Evolutionary conservation across 140 eudicot genomes (phyloP).

Genomic region (Flaveria floridana): DNA sequence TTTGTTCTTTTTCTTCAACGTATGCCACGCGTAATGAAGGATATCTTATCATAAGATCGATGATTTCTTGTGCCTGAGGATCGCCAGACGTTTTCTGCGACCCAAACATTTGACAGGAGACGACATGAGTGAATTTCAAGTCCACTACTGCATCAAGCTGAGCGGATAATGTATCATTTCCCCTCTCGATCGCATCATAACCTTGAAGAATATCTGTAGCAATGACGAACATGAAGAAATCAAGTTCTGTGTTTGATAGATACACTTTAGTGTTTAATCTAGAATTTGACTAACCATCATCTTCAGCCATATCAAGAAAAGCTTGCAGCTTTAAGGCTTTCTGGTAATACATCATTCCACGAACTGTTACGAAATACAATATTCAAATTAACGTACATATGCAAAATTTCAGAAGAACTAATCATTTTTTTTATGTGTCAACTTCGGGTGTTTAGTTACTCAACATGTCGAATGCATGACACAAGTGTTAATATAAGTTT

Average conservation of each 20-base stretch:
- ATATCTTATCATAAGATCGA: constrained; percentile 71
- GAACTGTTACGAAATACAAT: constrained; percentile 48
- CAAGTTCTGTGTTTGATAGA: constrained; percentile 6
- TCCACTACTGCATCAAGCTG: constrained; percentile 93
- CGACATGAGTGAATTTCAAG: constrained; percentile 81
- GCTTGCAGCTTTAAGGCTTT: constrained; percentile 90
- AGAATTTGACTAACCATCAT: constrained; percentile 59
- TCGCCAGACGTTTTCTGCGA: constrained; percentile 75
- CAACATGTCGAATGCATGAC: neutral
- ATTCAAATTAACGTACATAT: constrained; percentile 3
- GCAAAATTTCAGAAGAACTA: neutral
- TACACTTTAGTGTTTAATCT: neutral
- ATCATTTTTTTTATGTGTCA: neutral
- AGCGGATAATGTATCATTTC: constrained; percentile 74
- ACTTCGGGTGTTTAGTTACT: neutral
- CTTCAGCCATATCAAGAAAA: constrained; percentile 96
- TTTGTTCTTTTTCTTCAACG: constrained; percentile 86
- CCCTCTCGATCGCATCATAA: constrained; percentile 74
- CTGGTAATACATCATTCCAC: constrained; percentile 98
- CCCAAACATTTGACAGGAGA: constrained; percentile 89
- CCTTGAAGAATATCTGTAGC: constrained; percentile 82
- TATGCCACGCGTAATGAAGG: constrained; percentile 93
- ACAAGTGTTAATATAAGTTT: neutral
- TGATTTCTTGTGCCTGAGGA: constrained; percentile 88
- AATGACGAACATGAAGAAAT: constrained; percentile 21